Evolutionary conservation across 2,329 filamentous ascomycete genomes (phyloP).

Genomic region (Pseudogymnoascus sp.): DNA sequence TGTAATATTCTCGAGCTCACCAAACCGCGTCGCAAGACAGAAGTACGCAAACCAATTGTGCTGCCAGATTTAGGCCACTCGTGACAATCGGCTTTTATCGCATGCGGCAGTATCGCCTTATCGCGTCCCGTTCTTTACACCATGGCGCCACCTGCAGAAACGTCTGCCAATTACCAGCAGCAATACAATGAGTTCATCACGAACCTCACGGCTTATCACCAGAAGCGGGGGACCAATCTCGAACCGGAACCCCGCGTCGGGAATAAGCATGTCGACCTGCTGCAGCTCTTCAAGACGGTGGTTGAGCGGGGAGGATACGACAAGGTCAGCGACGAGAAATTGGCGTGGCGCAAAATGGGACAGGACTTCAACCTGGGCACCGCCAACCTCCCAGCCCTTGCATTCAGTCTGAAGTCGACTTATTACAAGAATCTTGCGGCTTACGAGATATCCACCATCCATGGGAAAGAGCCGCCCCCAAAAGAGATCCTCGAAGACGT

Average conservation of each 20-base stretch:
- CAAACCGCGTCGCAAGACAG: slow-evolving; percentile 8
- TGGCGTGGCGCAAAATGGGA: slow-evolving; percentile 73
- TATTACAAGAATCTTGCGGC: slow-evolving; percentile 87
- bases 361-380: slow-evolving; percentile 67
- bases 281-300: slow-evolving; percentile 70
- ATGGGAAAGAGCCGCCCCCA: slow-evolving; percentile 73
- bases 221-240: slow-evolving; percentile 68
- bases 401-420: slow-evolving; percentile 76
- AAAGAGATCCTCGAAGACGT: slow-evolving; percentile 76
- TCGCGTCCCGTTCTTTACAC: background rate
- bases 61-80: slow-evolving; percentile 6
- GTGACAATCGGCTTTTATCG: background rate
- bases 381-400: slow-evolving; percentile 70
- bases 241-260: slow-evolving; percentile 78
- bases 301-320: slow-evolving; percentile 77
- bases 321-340: slow-evolving; percentile 71
- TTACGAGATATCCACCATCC: slow-evolving; percentile 72
- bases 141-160: background rate
- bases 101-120: slow-evolving; percentile 6
- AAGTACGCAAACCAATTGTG: slow-evolving; percentile 6
- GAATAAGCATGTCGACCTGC: slow-evolving; percentile 64
- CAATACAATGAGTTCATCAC: slow-evolving; percentile 76
- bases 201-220: slow-evolving; percentile 64
- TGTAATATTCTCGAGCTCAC: slow-evolving; percentile 7
- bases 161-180: slow-evolving; percentile 19